Evolutionary conservation across 148 eudicot species (phyloP).

Genomic region (Chenopodium album): DNA sequence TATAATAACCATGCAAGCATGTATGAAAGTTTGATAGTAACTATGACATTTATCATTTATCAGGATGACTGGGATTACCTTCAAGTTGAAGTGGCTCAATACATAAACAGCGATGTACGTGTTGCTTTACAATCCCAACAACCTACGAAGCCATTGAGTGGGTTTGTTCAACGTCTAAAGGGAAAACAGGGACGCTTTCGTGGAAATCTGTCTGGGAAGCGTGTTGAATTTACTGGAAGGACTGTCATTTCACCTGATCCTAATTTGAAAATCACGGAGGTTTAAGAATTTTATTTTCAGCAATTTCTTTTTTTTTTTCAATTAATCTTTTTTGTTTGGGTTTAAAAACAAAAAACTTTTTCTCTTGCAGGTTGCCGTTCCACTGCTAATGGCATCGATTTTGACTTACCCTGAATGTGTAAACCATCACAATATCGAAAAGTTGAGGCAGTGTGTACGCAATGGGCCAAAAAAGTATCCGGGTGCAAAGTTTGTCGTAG

Average conservation of each 20-base stretch:
- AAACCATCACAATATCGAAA: slow-evolving; percentile 85
- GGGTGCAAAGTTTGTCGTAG: slow-evolving; percentile 73
- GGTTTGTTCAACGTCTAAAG: slow-evolving; percentile 93
- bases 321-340: not conserved
- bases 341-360: not conserved
- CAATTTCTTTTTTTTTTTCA: not conserved
- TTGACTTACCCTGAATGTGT: slow-evolving; percentile 89
- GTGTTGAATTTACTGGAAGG: slow-evolving; percentile 96
- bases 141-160: slow-evolving; percentile 54
- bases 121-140: slow-evolving; percentile 37
- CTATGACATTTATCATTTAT: slow-evolving; percentile 25
- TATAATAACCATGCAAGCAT: not conserved
- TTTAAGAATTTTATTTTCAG: slow-evolving; percentile 18
- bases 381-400: slow-evolving; percentile 75
- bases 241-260: slow-evolving; percentile 99
- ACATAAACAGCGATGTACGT: slow-evolving; percentile 86
- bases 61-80: slow-evolving; percentile 73
- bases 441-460: slow-evolving; percentile 83
- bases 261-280: slow-evolving; percentile 96
- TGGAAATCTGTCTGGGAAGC: slow-evolving; percentile 91
- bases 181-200: slow-evolving; percentile 99
- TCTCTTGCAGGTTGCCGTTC: slow-evolving; percentile 78
- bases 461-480: slow-evolving; percentile 91
- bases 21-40: not conserved
- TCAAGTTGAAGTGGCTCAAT: slow-evolving; percentile 83